Conservation (phyloP, 2,329 filamentous ascomycete genomes). For the Hypoxylon sp. region DNA sequence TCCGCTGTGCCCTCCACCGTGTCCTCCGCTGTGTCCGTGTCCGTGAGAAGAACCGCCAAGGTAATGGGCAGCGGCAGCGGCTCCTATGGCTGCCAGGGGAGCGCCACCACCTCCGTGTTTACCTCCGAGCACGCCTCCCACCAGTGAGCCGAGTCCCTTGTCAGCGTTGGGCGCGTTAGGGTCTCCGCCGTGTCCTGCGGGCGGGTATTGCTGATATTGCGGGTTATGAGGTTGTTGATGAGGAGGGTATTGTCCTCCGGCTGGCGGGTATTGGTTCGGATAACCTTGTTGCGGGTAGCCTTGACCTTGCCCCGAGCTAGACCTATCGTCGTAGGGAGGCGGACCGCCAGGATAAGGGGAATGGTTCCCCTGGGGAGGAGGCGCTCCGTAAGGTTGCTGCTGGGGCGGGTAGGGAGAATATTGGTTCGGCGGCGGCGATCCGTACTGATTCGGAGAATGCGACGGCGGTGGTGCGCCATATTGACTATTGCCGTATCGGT, state of each 20-base stretch:
- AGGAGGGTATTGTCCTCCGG: conserved; percentile 41
- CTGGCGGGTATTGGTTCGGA: conserved; percentile 42
- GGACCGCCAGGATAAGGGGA: conserved; percentile 42
- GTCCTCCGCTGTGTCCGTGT: conserved; percentile 25
- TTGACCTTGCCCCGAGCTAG: conserved; percentile 42
- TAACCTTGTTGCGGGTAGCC: conserved; percentile 37
- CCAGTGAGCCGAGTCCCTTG: conserved; percentile 48
- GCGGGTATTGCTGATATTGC: conserved; percentile 37
- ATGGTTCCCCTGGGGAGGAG: conserved; percentile 40
- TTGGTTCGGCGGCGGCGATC: conserved; percentile 43
- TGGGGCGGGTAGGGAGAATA: conserved; percentile 48
- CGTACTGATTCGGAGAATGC: conserved; percentile 34
- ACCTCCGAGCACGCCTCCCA: conserved; percentile 45
- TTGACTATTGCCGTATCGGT: conserved; percentile 34
- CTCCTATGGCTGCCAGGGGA: conserved; percentile 45
- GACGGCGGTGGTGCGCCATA: conserved; percentile 38
- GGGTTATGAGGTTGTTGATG: conserved; percentile 41
- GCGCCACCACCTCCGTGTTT: conserved; percentile 28
- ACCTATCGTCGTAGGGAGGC: conserved; percentile 32
- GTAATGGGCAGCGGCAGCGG: conserved; percentile 47
- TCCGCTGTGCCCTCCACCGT: conserved; percentile 24
- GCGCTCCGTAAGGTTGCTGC: conserved; percentile 39
- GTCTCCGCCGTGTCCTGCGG: conserved; percentile 24
- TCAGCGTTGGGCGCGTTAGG: conserved; percentile 33
- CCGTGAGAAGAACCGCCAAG: conserved; percentile 37